A percentile compares a stretch with the other conserved stretches of the same genome.
Evolutionary conservation across 257 asterid species (phyloP).

Genomic region (Solanum ossicruentum): DNA sequence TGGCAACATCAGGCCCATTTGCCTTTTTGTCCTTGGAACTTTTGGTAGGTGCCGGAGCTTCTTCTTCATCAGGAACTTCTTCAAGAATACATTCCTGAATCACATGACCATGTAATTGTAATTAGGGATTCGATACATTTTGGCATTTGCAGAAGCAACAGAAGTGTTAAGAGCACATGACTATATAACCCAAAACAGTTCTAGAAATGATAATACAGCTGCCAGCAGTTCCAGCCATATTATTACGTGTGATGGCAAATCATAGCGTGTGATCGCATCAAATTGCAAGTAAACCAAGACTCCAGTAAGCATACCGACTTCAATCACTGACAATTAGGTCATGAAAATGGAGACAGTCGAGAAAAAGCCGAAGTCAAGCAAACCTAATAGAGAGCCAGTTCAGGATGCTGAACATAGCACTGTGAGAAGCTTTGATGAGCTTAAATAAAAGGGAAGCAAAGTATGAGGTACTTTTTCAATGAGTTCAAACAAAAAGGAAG

Average conservation of each 20-base stretch:
- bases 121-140: neutral
- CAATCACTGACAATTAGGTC: neutral
- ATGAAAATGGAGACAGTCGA: neutral
- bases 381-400: neutral
- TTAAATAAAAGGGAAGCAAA: neutral
- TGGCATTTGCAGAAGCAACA: neutral
- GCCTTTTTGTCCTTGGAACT: conserved; percentile 92
- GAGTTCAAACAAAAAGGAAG: neutral
- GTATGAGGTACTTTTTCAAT: neutral
- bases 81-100: conserved; percentile 87
- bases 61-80: conserved; percentile 80
- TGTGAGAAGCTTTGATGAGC: neutral
- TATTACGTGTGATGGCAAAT: neutral
- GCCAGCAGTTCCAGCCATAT: neutral
- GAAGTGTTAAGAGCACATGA: neutral
- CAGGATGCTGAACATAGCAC: neutral
- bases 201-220: neutral
- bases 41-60: conserved; percentile 67
- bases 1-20: conserved; percentile 62
- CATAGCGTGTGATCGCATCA: neutral
- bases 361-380: neutral
- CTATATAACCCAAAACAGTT: neutral
- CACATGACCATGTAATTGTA: neutral
- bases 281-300: neutral
- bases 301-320: neutral